Conservation (phyloP, 371 early-diverging fungal species). For the Lichtheimia ornata region DNA sequence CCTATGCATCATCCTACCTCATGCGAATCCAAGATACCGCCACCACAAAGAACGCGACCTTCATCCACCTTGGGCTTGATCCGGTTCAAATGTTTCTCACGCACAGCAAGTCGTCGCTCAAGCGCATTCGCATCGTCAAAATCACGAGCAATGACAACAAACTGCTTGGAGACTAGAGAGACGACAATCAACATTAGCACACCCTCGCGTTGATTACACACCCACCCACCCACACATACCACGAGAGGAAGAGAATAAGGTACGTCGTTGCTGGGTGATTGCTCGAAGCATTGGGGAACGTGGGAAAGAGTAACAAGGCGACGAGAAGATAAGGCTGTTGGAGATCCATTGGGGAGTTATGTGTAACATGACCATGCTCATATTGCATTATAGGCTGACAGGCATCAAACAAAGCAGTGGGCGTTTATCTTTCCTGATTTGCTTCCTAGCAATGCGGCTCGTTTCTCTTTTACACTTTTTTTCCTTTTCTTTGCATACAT, state of each 20-base stretch:
- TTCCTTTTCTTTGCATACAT: slow-evolving; percentile 3
- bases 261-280: slow-evolving; percentile 4
- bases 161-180: slow-evolving; percentile 34
- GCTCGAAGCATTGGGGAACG: no score
- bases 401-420: slow-evolving; percentile 1
- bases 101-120: slow-evolving; percentile 46
- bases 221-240: slow-evolving; percentile 3
- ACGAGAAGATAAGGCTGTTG: no score
- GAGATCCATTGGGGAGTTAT: not conserved
- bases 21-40: slow-evolving; percentile 54
- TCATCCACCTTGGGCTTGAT: slow-evolving; percentile 28
- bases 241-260: slow-evolving; percentile 1
- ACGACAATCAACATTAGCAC: not conserved
- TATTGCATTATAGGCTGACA: not conserved
- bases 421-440: slow-evolving; percentile 1
- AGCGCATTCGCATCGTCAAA: slow-evolving; percentile 48
- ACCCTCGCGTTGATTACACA: not conserved
- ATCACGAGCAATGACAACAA: slow-evolving; percentile 54
- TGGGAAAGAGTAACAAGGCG: no score
- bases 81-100: slow-evolving; percentile 45
- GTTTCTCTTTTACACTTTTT: slow-evolving; percentile 2
- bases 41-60: slow-evolving; percentile 45
- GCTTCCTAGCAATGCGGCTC: no score
- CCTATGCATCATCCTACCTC: slow-evolving; percentile 18
- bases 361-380: not conserved